Evolutionary conservation across 2,329 filamentous ascomycete genomes (phyloP).

Genomic region (Stylonectria norvegica): DNA sequence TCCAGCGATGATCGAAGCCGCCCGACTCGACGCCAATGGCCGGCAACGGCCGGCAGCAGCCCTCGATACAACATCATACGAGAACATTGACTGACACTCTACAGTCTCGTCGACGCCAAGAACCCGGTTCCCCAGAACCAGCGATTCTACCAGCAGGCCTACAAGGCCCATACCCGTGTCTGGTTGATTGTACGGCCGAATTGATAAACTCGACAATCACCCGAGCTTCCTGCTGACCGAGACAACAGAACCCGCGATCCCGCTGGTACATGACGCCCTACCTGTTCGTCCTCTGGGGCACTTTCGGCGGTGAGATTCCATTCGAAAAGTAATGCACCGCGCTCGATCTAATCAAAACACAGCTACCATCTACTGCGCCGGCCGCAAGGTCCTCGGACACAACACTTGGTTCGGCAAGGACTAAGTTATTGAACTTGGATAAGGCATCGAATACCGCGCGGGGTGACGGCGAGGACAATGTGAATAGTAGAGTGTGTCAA

Average conservation of each 20-base stretch:
- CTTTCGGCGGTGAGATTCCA: conserved; percentile 54
- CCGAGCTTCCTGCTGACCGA: conserved; percentile 18
- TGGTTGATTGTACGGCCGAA: conserved; percentile 69
- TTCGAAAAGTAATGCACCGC: not conserved
- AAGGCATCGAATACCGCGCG: conserved; percentile 5
- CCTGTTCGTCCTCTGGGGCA: conserved; percentile 61
- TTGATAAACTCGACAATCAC: conserved; percentile 10
- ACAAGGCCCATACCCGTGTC: conserved; percentile 64
- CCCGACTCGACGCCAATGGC: conserved; percentile 25
- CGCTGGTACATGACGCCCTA: conserved; percentile 65
- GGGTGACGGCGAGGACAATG: conserved; percentile 14
- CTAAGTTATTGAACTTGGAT: conserved; percentile 30
- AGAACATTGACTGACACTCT: conserved; percentile 28
- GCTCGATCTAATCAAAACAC: conserved; percentile 15
- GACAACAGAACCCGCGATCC: conserved; percentile 59
- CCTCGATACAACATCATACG: conserved; percentile 24
- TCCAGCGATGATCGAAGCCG: conserved; percentile 8
- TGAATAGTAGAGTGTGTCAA: conserved; percentile 26
- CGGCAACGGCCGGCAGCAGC: too few relatives aligned
- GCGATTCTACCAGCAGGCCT: conserved; percentile 70
- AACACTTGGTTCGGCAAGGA: conserved; percentile 71
- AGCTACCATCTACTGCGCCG: conserved; percentile 68
- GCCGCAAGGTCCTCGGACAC: conserved; percentile 70
- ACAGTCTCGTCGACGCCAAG: conserved; percentile 63
- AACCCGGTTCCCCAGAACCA: conserved; percentile 77